Evolutionary conservation across 2,329 filamentous ascomycete genomes (phyloP).

Genomic region (Stagonosporopsis cucurbitacearum): DNA sequence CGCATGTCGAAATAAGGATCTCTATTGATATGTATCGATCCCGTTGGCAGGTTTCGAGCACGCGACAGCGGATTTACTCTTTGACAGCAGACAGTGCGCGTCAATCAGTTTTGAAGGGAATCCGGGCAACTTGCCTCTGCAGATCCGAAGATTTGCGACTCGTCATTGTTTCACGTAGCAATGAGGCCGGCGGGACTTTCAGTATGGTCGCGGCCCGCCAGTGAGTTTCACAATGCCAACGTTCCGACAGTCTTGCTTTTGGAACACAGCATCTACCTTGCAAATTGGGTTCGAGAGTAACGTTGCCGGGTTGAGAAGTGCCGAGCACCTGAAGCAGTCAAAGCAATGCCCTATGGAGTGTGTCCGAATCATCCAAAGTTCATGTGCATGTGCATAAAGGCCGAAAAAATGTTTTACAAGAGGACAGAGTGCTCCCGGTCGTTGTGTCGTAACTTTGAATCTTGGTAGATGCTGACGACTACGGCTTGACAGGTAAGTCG

Average conservation of each 20-base stretch:
- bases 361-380: not conserved
- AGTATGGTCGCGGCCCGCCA: conserved; percentile 3
- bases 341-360: not conserved
- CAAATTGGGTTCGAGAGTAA: not conserved
- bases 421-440: not conserved
- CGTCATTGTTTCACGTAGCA: conserved; percentile 20
- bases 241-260: conserved; percentile 12
- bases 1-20: not conserved
- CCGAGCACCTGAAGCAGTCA: not conserved
- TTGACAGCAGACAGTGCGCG: not conserved
- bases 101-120: not conserved
- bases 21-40: not conserved
- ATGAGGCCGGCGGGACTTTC: not conserved
- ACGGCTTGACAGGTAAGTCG: not conserved
- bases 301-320: not conserved
- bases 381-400: not conserved
- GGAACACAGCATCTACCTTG: conserved; percentile 8
- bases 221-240: conserved; percentile 13
- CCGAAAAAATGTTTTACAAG: not conserved
- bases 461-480: not conserved
- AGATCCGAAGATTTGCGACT: conserved; percentile 6
- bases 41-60: not conserved
- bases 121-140: not conserved
- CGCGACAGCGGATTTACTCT: not conserved
- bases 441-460: not conserved